Conservation (phyloP, 192 early-diverging fungal genomes). For the Hyaloraphidium curvatum region DNA sequence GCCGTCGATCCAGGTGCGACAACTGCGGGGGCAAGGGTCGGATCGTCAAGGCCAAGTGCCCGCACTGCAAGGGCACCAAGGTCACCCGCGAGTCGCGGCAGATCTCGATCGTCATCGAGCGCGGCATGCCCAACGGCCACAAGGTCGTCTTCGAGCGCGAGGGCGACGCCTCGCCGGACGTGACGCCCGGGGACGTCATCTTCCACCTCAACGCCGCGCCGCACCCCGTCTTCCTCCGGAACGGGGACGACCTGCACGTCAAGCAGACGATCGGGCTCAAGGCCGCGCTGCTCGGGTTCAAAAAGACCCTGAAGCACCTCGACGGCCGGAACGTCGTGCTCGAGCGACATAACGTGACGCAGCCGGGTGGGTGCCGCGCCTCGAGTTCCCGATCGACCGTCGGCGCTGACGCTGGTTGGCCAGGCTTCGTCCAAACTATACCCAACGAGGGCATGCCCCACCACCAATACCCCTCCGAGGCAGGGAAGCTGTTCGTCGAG, state of each 20-base stretch:
- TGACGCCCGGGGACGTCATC: conserved; percentile 65
- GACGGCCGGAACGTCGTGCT: conserved; percentile 34
- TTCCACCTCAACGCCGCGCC: conserved; percentile 51
- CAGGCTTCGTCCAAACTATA: conserved; percentile 62
- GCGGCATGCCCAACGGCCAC: conserved; percentile 61
- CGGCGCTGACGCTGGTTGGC: conserved; percentile 2
- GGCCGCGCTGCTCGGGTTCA: conserved; percentile 66
- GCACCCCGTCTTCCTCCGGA: conserved; percentile 52
- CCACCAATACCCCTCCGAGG: conserved; percentile 28
- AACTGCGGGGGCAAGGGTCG: conserved; percentile 81
- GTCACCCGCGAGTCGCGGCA: conserved; percentile 67
- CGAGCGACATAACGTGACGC: conserved; percentile 30
- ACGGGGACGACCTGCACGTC: conserved; percentile 54
- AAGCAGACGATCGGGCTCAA: conserved; percentile 56
- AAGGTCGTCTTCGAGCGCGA: conserved; percentile 66
- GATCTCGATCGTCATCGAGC: conserved; percentile 57
- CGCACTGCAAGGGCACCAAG: conserved; percentile 64
- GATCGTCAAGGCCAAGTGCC: conserved; percentile 55
- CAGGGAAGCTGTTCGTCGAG: conserved; percentile 69
- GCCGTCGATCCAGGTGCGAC: conserved; percentile 40
- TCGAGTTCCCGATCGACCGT: neutral
- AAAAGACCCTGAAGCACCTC: conserved; percentile 50
- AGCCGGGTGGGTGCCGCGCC: conserved; percentile 26
- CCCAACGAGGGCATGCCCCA: conserved; percentile 79
- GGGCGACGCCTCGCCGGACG: conserved; percentile 78